These are phyloP conservation scores for Pisolithus albus DNA, from an alignment of 768 basidiomycete genomes.

Conservation along the genomic window DNA sequence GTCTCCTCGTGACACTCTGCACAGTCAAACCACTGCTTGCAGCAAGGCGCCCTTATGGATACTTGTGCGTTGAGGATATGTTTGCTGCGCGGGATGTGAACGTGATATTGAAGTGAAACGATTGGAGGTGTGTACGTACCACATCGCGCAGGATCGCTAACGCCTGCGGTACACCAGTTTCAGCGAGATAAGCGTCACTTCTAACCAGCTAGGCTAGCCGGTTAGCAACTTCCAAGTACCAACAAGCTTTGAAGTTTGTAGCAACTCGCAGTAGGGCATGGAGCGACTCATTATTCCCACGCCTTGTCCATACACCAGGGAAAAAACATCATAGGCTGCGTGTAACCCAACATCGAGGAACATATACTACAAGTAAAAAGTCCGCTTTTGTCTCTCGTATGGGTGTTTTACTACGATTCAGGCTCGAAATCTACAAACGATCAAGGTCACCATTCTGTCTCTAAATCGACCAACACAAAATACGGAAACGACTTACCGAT, in stretches of 20 bases:
- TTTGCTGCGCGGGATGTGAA: slow-evolving; percentile 49
- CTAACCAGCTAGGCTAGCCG: too few relatives aligned
- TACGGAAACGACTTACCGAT: slow-evolving; percentile 41
- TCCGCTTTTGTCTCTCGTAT: too few relatives aligned
- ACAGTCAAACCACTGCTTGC: slow-evolving; percentile 97
- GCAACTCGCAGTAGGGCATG: too few relatives aligned
- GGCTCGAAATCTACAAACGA: not conserved
- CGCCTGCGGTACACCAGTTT: not conserved
- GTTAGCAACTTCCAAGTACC: too few relatives aligned
- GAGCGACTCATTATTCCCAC: too few relatives aligned
- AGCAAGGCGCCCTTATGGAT: slow-evolving; percentile 92
- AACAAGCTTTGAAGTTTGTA: too few relatives aligned
- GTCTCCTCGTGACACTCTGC: slow-evolving; percentile 89
- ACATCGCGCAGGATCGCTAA: not conserved
- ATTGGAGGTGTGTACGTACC: not conserved
- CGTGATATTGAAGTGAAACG: not conserved
- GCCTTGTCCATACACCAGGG: too few relatives aligned
- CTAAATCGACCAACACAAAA: not conserved
- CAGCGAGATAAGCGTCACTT: not conserved
- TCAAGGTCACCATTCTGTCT: not conserved
- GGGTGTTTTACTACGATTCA: not conserved
- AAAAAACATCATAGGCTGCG: too few relatives aligned
- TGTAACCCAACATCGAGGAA: too few relatives aligned
- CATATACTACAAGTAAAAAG: too few relatives aligned
- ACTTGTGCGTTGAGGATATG: slow-evolving; percentile 97